phyloP scores from a whole-genome alignment of 2,329 filamentous ascomycete genomes.

The Helminthosporium solani region DNA sequence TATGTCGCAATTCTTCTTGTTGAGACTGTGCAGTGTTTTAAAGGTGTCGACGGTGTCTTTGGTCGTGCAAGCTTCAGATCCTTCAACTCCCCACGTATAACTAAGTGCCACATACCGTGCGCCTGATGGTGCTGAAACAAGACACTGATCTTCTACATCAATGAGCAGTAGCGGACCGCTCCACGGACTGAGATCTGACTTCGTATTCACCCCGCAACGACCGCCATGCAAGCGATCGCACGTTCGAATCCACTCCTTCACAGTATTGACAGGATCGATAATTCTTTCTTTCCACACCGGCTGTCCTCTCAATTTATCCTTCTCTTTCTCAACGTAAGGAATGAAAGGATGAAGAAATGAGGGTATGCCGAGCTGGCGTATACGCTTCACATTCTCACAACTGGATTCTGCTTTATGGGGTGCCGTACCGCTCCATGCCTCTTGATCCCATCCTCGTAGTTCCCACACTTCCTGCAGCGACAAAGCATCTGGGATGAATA shows the following conservation, averaged over 20 bases:
- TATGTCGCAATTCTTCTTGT: neutral
- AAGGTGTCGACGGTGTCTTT: slow-evolving; percentile 3
- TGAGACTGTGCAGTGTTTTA: slow-evolving; percentile 4
- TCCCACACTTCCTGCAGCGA: too few relatives aligned
- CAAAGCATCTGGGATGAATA: too few relatives aligned
- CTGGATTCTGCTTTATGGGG: too few relatives aligned
- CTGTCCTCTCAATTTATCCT: neutral
- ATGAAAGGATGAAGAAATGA: slow-evolving; percentile 8
- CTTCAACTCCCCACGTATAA: slow-evolving; percentile 17
- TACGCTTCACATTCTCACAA: too few relatives aligned
- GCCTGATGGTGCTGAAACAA: slow-evolving; percentile 4
- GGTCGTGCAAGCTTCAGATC: slow-evolving; percentile 2
- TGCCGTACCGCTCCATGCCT: too few relatives aligned
- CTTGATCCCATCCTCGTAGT: too few relatives aligned
- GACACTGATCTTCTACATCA: slow-evolving; percentile 9
- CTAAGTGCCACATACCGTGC: slow-evolving; percentile 15
- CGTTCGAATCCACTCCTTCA: slow-evolving; percentile 8
- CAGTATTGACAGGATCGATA: neutral
- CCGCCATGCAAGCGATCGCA: slow-evolving; percentile 6
- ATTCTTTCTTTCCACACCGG: neutral
- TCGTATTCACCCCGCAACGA: neutral
- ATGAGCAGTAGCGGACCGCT: slow-evolving; percentile 9
- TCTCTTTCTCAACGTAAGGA: slow-evolving; percentile 11
- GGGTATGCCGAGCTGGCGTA: neutral
- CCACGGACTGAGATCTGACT: neutral